phyloP scores from a whole-genome alignment of 495 filamentous ascomycete genomes.

The Penicillium soppii region DNA sequence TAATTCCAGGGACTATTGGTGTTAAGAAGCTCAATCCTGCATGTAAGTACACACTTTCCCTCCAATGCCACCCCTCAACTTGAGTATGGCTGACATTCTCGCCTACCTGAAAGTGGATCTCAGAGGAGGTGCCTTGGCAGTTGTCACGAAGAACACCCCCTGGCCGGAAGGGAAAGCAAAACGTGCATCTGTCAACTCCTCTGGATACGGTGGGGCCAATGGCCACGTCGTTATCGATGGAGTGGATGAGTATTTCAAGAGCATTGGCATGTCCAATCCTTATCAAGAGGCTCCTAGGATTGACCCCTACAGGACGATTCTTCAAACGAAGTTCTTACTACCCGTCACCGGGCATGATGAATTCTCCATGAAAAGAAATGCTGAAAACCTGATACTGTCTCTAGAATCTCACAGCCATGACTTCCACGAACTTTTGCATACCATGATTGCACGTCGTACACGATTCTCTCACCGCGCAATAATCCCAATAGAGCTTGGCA shows the following conservation, averaged over 20 bases:
- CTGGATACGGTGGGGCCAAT: slow-evolving; percentile 34
- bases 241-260: slow-evolving; percentile 21
- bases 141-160: not conserved
- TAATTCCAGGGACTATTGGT: not conserved
- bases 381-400: not conserved
- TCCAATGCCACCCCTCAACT: too few species aligned
- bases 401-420: not conserved
- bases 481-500: not conserved
- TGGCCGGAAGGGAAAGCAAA: not conserved
- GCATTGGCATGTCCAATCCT: not conserved
- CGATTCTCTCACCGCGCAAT: not conserved
- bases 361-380: not conserved
- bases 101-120: too few species aligned
- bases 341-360: not conserved
- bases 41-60: too few species aligned
- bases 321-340: not conserved
- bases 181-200: slow-evolving; percentile 14
- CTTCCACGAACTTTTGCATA: not conserved
- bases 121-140: not conserved
- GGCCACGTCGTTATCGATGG: slow-evolving; percentile 37
- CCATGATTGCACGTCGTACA: not conserved
- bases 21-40: not conserved
- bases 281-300: not conserved
- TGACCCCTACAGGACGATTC: slow-evolving; percentile 8
- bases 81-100: too few species aligned